Percentiles rank a stretch among this genome's conserved stretches.
Evolutionary conservation across 73 alveolate species (phyloP).

Genomic region (Uronychia setigera): DNA sequence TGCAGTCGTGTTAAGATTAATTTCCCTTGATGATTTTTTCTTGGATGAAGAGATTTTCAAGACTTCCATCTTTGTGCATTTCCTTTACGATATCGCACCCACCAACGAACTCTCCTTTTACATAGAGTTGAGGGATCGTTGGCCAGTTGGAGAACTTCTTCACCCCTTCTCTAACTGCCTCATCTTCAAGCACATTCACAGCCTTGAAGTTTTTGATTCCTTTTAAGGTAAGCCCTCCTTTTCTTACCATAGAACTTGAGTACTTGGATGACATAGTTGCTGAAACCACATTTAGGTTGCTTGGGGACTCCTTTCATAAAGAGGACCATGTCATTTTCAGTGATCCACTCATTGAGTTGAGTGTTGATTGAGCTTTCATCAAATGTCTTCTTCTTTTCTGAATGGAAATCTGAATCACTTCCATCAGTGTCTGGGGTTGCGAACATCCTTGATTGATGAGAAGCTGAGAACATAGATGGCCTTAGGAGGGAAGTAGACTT

Average conservation of each 20-base stretch:
- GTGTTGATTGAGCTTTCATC: neutral
- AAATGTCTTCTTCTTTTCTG: neutral
- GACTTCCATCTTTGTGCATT: constrained; percentile 84
- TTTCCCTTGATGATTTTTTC: constrained; percentile 38
- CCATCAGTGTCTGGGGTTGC: too few species aligned
- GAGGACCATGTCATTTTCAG: constrained; percentile 71
- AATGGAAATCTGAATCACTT: neutral
- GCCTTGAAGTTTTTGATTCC: constrained; percentile 51
- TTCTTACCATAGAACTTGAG: constrained; percentile 68
- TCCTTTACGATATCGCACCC: constrained; percentile 88
- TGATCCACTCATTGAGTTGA: constrained; percentile 8
- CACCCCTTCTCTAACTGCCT: constrained; percentile 73
- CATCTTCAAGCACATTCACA: constrained; percentile 76
- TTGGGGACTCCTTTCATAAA: constrained; percentile 91
- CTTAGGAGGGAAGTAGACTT: too few species aligned
- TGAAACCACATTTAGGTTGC: constrained; percentile 88
- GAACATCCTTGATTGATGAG: too few species aligned
- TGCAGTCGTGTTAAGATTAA: neutral
- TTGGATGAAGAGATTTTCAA: constrained; percentile 71
- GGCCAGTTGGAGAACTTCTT: constrained; percentile 93
- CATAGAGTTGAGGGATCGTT: constrained; percentile 85
- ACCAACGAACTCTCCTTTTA: constrained; percentile 80
- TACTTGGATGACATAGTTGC: constrained; percentile 77
- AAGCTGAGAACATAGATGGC: too few species aligned
- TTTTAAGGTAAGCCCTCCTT: too few species aligned